Conservation (phyloP, 2,329 filamentous ascomycete species). For the Xylariaceae sp. region DNA sequence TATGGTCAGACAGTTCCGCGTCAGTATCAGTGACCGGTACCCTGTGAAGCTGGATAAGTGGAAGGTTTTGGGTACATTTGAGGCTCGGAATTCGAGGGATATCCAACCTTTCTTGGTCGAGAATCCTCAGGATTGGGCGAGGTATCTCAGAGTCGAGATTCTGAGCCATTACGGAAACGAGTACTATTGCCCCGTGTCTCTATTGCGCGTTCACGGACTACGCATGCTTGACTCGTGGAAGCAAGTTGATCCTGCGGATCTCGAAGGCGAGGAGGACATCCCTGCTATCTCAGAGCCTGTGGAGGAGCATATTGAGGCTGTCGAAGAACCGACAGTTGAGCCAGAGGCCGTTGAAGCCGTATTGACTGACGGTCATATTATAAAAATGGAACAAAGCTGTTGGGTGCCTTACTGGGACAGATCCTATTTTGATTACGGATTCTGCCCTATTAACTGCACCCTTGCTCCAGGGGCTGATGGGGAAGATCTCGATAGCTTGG, state of each 20-base stretch:
- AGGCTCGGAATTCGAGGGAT: constrained; percentile 86
- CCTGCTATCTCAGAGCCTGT: constrained; percentile 30
- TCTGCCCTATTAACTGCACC: constrained; percentile 18
- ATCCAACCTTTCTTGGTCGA: constrained; percentile 93
- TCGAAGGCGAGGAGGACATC: constrained; percentile 52
- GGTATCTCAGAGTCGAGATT: constrained; percentile 89
- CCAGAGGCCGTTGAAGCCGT: constrained; percentile 22
- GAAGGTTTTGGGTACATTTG: constrained; percentile 81
- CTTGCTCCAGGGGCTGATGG: constrained; percentile 14
- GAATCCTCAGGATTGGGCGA: constrained; percentile 91
- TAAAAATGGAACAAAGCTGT: constrained; percentile 20
- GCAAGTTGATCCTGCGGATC: constrained; percentile 64
- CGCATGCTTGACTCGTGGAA: constrained; percentile 94
- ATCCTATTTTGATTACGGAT: constrained; percentile 27
- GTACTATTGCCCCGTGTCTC: constrained; percentile 89
- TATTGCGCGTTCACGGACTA: constrained; percentile 88
- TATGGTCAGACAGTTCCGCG: constrained; percentile 84
- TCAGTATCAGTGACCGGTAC: constrained; percentile 92
- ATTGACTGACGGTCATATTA: constrained; percentile 21
- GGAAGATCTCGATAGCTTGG: constrained; percentile 11
- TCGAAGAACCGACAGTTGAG: constrained; percentile 21
- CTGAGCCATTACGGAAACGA: constrained; percentile 92
- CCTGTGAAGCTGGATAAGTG: constrained; percentile 89
- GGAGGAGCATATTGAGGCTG: constrained; percentile 27
- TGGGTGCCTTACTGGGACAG: constrained; percentile 28